These are phyloP conservation scores for Otatea glauca DNA, from an alignment of 176 grass and related monocot species.

Conservation along the genomic window DNA sequence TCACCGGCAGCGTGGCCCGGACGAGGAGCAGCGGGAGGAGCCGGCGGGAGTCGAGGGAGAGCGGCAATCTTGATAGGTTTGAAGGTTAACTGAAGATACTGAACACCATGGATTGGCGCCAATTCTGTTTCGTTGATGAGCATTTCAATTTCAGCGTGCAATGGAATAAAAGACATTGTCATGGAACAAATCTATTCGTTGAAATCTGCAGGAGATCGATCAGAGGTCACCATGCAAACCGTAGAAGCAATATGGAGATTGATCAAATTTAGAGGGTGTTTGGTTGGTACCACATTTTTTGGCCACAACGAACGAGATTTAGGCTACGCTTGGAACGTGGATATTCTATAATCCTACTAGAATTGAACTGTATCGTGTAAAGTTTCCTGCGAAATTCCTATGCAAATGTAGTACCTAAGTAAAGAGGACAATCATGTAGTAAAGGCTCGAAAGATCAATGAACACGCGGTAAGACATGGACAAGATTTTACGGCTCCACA, in stretches of 20 bases:
- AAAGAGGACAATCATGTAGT: neutral
- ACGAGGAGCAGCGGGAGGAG: slow-evolving; percentile 18
- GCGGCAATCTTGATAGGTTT: slow-evolving; percentile 28
- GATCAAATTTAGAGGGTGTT: neutral
- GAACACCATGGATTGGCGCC: neutral
- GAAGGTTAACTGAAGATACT: neutral
- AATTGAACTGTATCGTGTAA: no score
- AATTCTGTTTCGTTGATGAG: neutral
- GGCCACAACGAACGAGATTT: neutral
- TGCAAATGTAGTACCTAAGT: neutral
- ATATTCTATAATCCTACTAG: no score
- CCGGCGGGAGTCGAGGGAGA: slow-evolving; percentile 25
- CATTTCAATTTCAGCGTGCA: neutral
- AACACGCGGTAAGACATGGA: neutral
- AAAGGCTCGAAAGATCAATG: neutral
- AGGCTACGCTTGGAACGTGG: no score
- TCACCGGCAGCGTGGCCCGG: slow-evolving; percentile 7
- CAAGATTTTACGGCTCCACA: neutral
- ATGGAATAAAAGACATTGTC: neutral
- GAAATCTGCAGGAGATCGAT: neutral
- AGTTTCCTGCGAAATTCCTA: no score
- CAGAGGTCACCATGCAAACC: neutral
- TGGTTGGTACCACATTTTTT: no score
- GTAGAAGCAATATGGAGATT: neutral
- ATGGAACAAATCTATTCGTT: neutral